Evolutionary conservation across 1,139 yeast genomes (phyloP), one percentile per base, ranked within the genome.

Genomic region (Lodderomyces pseudojiufengensis): DNA sequence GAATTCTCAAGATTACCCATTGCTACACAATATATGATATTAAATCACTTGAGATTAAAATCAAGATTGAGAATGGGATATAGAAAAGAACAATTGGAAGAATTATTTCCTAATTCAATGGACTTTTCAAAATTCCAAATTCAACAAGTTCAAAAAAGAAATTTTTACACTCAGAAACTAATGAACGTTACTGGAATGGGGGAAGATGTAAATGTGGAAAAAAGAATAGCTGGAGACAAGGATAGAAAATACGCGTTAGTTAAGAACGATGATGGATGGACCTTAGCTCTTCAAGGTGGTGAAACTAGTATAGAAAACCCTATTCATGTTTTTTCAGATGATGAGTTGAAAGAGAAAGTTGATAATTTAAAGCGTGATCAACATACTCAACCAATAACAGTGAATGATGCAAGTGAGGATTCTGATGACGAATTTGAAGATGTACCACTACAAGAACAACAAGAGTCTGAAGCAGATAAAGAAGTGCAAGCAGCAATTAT

Each of bases 21-120:
- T 37, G 76, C 90, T 0, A 82, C 95, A 0, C 97, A 88, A 52
- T 94, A 92, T 52, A 87, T 87, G 76, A 76, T 88, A 2, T 62
- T 94, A 18, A 86, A 92, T 9, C 87, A 87, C 39, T 73, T 95
- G 13, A 61, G 99, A 38, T 63, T 88, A 24, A 73, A 87, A 44
- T 90, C 97, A 0, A 65, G 99, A 39, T 73, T 94, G 55, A 79
- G 99, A 63, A 83, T 94, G 95, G 99, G 99, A 0, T 87, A 84
- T 52, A 72, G 90, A 0, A 86, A 87, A 42, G 92, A 85, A 11
- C 97, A 94, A 51, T 63, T 94, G 21, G 85, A 86, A 46, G 65
- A 74, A 3, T 63, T 87, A 41, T 94, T 92, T 50, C 94, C 96
- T 0, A 73, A 85, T 50, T 77, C 88, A 38, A 73, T 86, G 78